Evolutionary conservation across 2,329 filamentous ascomycete species (phyloP).

Genomic region (Xylogone sp.): DNA sequence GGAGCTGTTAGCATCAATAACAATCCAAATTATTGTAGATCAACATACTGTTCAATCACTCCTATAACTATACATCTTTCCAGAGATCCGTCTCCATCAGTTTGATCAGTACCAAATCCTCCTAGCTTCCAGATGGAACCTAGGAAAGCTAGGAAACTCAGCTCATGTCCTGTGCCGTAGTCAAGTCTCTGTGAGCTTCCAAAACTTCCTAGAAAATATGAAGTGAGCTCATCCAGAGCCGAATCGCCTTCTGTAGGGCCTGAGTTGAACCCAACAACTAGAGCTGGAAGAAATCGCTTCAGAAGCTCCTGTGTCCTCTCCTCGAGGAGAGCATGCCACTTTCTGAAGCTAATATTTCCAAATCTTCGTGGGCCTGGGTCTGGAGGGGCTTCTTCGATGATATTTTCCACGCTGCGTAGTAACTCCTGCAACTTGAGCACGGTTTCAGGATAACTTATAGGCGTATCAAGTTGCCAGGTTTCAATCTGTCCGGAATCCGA

Average conservation of each 20-base stretch:
- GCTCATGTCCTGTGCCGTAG: slow-evolving; percentile 93
- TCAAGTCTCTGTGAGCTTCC: slow-evolving; percentile 87
- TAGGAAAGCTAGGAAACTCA: slow-evolving; percentile 91
- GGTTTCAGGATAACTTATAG: slow-evolving; percentile 36
- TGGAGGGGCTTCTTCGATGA: slow-evolving; percentile 77
- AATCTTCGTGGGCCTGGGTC: slow-evolving; percentile 84
- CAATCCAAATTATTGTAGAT: background rate
- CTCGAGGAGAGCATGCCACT: slow-evolving; percentile 71
- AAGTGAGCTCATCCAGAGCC: slow-evolving; percentile 63
- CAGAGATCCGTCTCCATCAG: slow-evolving; percentile 44
- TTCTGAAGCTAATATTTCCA: slow-evolving; percentile 86
- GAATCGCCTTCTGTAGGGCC: slow-evolving; percentile 29
- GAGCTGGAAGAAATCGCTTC: slow-evolving; percentile 47
- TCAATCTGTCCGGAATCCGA: slow-evolving; percentile 38
- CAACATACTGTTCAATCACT: slow-evolving; percentile 74
- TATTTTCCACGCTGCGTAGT: slow-evolving; percentile 57
- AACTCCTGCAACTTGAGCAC: slow-evolving; percentile 64
- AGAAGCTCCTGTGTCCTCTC: slow-evolving; percentile 54
- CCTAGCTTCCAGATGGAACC: slow-evolving; percentile 88
- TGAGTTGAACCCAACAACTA: slow-evolving; percentile 30
- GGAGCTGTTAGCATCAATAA: slow-evolving; percentile 7
- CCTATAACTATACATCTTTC: slow-evolving; percentile 80
- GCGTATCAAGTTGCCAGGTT: slow-evolving; percentile 45
- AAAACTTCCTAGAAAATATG: slow-evolving; percentile 82
- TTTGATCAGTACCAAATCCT: slow-evolving; percentile 59